Base-by-base conservation (phyloP, 257 asterid species). In the Solanum commersonii region DNA sequence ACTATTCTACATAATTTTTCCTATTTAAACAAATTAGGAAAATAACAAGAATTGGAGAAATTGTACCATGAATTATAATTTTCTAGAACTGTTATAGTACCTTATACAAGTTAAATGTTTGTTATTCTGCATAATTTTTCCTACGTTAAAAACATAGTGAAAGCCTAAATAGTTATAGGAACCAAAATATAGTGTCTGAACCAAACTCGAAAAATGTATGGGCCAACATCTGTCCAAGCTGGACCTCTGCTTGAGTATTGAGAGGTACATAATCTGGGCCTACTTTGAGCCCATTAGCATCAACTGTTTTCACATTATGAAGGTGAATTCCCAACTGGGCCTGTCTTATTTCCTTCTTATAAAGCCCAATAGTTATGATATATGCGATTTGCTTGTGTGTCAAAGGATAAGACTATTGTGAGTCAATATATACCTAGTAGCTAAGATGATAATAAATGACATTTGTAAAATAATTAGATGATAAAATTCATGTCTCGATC, bases 171-270 rank as follows among this genome's bases (percentile, higher is more conserved):
- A 52, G 63, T 49, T 16, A 49, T 49, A 49, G 60, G 23, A 15
- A 1, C 60, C 60, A 52, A 52, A 16, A 5, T 52, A 52, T 52
- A 18, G 56, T 13, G 63, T 71, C 78, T 31, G 7, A 71, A 31
- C 78, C 42, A 79, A 79, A 79, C 56, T 89, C 77, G 71, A 86
- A 89, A 86, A 90, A 88, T 23, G 91, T 37, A 11, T 91, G 72
- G 4, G 92, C 93, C 67, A 90, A 56, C 92, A 88, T 89, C 10
- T 88, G 52, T 31, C 93, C 93, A 22, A 91, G 89, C 63, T 91
- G 34, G 33, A 31, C 33, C 33, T 31, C 33, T 31, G 33, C 33
- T 31, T 31, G 33, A 31, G 33, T 31, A 31, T 31, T 31, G 33
- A 31, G 3, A 31, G 3, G 93, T 44, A 91, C 87, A 84, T 31